Percentiles rank a stretch among this genome's conserved stretches.
phyloP scores from a whole-genome alignment of 2,329 filamentous ascomycete species.

The Allantophomopsis lycopodina region DNA sequence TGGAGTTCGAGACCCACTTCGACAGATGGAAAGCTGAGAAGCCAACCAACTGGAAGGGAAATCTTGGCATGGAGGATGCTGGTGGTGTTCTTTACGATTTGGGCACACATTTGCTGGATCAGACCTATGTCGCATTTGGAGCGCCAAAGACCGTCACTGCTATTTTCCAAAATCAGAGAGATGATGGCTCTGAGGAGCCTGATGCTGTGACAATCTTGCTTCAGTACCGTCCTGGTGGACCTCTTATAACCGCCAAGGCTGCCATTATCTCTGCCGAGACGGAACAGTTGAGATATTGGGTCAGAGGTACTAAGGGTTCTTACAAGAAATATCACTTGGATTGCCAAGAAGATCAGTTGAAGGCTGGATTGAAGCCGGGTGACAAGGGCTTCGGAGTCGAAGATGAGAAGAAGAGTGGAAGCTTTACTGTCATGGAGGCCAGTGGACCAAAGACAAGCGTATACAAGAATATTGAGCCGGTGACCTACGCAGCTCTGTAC shows the following conservation, averaged over 20 bases:
- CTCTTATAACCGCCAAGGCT: conserved; percentile 57
- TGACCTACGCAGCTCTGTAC: conserved; percentile 60
- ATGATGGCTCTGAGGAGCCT: conserved; percentile 31
- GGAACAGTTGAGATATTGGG: conserved; percentile 63
- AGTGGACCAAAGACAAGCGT: conserved; percentile 33
- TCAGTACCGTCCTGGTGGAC: conserved; percentile 41
- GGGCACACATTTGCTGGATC: conserved; percentile 65
- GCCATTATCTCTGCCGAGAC: conserved; percentile 54
- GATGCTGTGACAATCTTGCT: conserved; percentile 51
- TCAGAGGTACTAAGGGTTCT: conserved; percentile 59
- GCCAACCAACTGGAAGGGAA: conserved; percentile 53
- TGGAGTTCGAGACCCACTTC: conserved; percentile 71
- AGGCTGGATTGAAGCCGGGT: conserved; percentile 43
- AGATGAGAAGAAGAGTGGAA: conserved; percentile 39
- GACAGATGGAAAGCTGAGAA: conserved; percentile 55
- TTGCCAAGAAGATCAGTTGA: conserved; percentile 62
- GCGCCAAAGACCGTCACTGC: conserved; percentile 53
- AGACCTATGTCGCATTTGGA: conserved; percentile 58
- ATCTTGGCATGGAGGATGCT: conserved; percentile 41
- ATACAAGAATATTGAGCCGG: conserved; percentile 44
- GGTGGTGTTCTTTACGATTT: conserved; percentile 61
- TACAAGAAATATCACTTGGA: conserved; percentile 63
- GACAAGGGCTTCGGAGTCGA: conserved; percentile 55
- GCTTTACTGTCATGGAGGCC: conserved; percentile 37
- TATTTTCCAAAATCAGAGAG: conserved; percentile 53